Percentiles rank a stretch among this genome's conserved stretches.
phyloP scores from a whole-genome alignment of 495 filamentous ascomycete genomes.

The Lasiosphaeria hispida region DNA sequence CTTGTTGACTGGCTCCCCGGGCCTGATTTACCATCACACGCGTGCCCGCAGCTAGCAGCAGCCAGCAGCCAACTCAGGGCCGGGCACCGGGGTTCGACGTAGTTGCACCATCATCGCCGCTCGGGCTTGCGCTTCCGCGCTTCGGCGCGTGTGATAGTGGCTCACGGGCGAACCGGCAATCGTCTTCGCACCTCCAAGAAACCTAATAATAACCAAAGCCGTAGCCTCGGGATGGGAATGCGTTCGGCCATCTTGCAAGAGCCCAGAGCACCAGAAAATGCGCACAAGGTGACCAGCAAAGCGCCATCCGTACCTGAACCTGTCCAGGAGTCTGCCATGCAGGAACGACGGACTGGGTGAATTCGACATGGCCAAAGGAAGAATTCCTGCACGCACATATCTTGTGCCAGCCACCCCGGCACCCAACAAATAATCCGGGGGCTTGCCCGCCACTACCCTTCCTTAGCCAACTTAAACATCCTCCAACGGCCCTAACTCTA shows the following conservation, averaged over 20 bases:
- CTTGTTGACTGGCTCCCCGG: too few species aligned
- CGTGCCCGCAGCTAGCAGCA: background rate
- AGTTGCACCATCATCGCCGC: conserved; percentile 7
- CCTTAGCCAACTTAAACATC: too few species aligned
- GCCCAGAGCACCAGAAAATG: too few species aligned
- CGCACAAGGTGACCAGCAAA: too few species aligned
- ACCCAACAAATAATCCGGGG: too few species aligned
- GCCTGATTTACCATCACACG: background rate
- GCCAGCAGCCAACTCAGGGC: background rate
- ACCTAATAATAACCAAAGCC: too few species aligned
- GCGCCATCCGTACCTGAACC: background rate
- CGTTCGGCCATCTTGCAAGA: too few species aligned
- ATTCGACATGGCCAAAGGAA: conserved; percentile 1
- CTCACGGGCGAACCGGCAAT: background rate
- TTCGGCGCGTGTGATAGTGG: background rate
- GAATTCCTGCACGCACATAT: background rate
- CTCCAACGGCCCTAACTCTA: too few species aligned
- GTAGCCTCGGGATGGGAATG: too few species aligned
- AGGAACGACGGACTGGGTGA: conserved; percentile 4
- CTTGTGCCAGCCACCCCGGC: background rate
- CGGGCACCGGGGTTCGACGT: conserved; percentile 4
- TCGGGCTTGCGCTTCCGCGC: background rate
- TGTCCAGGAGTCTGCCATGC: background rate
- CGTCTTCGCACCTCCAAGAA: too few species aligned
- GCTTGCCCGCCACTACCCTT: too few species aligned